Evolutionary conservation across 2,329 filamentous ascomycete species (phyloP).

Genomic region (Sclerotinia spermophila): DNA sequence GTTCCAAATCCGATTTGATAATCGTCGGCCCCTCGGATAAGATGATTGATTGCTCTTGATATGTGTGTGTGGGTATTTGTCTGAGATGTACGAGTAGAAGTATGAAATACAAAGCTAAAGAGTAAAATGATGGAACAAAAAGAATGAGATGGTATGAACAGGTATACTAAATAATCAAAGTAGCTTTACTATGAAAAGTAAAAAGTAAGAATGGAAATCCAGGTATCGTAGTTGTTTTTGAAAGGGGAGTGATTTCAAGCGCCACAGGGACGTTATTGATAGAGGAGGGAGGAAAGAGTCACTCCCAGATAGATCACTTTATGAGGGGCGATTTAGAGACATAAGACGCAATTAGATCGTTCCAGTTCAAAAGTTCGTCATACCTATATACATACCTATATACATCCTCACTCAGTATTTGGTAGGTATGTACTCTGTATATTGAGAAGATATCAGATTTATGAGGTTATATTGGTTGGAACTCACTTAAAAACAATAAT

Average conservation of each 20-base stretch:
- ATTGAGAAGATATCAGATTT: background rate
- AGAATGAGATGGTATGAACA: background rate
- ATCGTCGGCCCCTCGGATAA: background rate
- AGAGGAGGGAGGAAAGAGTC: background rate
- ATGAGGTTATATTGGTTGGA: too few relatives aligned
- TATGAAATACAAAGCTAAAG: background rate
- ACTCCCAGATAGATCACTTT: background rate
- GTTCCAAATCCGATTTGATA: background rate
- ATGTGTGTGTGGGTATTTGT: background rate
- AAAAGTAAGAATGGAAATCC: too few relatives aligned
- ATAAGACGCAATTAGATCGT: background rate
- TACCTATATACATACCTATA: too few relatives aligned
- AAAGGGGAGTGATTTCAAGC: background rate
- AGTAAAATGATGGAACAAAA: background rate
- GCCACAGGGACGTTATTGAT: slow-evolving; percentile 2
- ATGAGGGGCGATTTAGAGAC: slow-evolving; percentile 11
- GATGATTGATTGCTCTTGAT: background rate
- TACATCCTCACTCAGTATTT: too few relatives aligned
- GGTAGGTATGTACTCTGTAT: too few relatives aligned
- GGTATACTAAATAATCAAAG: background rate
- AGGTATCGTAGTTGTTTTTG: background rate
- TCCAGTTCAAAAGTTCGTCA: too few relatives aligned
- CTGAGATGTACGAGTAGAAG: too few relatives aligned
- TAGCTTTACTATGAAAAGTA: background rate
- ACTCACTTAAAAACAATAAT: background rate